These are phyloP conservation scores for Clitopilus passeckerianus DNA, from an alignment of 768 basidiomycete species.

Conservation along the genomic window DNA sequence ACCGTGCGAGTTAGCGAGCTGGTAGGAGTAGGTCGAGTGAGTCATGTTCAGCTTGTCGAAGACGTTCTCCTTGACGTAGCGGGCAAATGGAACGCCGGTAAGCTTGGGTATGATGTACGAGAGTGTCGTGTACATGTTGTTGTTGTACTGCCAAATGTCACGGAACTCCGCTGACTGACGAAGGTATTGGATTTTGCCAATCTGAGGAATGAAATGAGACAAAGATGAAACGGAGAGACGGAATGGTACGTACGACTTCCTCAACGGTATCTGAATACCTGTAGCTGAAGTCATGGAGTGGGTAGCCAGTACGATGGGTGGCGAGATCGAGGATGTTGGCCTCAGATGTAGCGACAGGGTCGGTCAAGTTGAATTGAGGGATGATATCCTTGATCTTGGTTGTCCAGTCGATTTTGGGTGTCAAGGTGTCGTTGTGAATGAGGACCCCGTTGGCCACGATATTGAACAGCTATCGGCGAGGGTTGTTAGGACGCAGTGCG, in stretches of 20 bases:
- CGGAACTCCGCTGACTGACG: conserved; percentile 26
- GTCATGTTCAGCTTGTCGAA: conserved; percentile 21
- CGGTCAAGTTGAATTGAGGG: conserved; percentile 16
- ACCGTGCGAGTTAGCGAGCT: conserved; percentile 18
- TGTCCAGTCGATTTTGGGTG: conserved; percentile 18
- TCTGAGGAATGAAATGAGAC: conserved; percentile 2
- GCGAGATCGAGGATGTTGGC: conserved; percentile 19
- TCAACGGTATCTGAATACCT: background rate
- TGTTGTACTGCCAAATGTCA: conserved; percentile 21
- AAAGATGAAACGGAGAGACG: background rate
- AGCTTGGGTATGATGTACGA: conserved; percentile 21
- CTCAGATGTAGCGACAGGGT: conserved; percentile 17
- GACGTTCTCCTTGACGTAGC: conserved; percentile 25
- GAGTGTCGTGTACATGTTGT: conserved; percentile 22
- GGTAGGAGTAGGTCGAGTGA: conserved; percentile 23
- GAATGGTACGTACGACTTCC: conserved; percentile 1
- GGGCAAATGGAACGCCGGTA: conserved; percentile 18
- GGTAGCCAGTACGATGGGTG: conserved; percentile 22
- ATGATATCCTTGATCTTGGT: conserved; percentile 18
- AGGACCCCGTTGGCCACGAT: conserved; percentile 17
- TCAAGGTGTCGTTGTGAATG: conserved; percentile 18
- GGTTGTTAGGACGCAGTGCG: background rate
- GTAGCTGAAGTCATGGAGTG: conserved; percentile 17
- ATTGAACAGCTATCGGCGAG: conserved; percentile 14
- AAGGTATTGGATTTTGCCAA: conserved; percentile 18